These are phyloP conservation scores for Zygosaccharomyces pseudorouxii DNA, from an alignment of 805 yeast genomes.

Conservation along the genomic window DNA sequence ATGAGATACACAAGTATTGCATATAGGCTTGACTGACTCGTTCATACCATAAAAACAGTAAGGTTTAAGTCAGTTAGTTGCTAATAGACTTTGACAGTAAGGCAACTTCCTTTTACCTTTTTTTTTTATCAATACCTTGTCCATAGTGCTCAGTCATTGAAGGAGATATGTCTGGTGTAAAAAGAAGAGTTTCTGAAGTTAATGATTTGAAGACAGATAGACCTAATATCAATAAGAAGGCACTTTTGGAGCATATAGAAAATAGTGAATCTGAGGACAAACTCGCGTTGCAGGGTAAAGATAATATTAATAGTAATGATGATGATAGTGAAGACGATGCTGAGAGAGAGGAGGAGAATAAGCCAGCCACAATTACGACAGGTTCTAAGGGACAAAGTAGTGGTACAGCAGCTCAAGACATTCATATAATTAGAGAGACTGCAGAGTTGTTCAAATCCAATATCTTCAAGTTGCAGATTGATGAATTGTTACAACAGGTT, in stretches of 20 bases:
- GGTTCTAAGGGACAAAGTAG: conserved; percentile 9
- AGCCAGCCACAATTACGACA: conserved; percentile 5
- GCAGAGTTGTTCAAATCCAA: conserved; percentile 92
- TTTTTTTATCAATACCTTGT: neutral
- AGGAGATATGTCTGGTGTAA: conserved; percentile 15
- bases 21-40: neutral
- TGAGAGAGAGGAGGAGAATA: conserved; percentile 15
- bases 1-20: conserved; percentile 2
- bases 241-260: conserved; percentile 26
- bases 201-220: conserved; percentile 8
- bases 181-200: conserved; percentile 24
- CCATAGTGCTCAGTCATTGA: neutral
- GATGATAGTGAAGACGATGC: conserved; percentile 18
- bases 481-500: conserved; percentile 80
- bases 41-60: neutral
- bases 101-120: conserved; percentile 1
- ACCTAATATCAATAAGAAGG: conserved; percentile 6
- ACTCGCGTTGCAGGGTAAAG: neutral
- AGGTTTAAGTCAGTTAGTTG: neutral
- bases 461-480: conserved; percentile 91
- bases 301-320: conserved; percentile 9
- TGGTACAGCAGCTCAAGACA: conserved; percentile 57
- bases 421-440: conserved; percentile 88
- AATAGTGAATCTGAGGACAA: conserved; percentile 27
- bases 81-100: neutral